phyloP scores from a whole-genome alignment of 2,329 filamentous ascomycete genomes.

The Ophiostoma sp. region DNA sequence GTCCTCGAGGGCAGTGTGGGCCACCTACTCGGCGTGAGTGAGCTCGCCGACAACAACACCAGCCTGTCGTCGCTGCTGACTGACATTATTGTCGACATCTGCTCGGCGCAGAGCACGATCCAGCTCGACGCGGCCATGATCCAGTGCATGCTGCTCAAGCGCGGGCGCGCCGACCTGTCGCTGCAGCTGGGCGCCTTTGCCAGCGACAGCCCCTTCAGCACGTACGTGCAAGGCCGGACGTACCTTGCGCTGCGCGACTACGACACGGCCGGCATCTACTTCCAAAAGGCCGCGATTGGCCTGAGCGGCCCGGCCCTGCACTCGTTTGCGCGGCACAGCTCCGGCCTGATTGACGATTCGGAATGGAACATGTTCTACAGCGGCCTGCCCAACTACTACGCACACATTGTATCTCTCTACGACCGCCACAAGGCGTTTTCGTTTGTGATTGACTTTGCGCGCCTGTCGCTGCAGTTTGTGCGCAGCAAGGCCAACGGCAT shows the following conservation, averaged over 20 bases:
- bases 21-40: slow-evolving; percentile 62
- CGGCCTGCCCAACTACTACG: slow-evolving; percentile 78
- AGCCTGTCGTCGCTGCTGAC: slow-evolving; percentile 57
- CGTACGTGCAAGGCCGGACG: slow-evolving; percentile 80
- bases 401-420: slow-evolving; percentile 77
- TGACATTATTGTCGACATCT: slow-evolving; percentile 61
- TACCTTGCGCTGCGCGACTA: slow-evolving; percentile 69
- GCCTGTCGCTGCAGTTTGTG: slow-evolving; percentile 64
- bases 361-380: slow-evolving; percentile 65
- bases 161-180: slow-evolving; percentile 56
- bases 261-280: slow-evolving; percentile 65
- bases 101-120: slow-evolving; percentile 59
- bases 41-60: slow-evolving; percentile 40
- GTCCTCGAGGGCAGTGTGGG: slow-evolving; percentile 56
- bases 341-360: slow-evolving; percentile 66
- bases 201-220: slow-evolving; percentile 57
- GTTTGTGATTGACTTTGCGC: slow-evolving; percentile 78
- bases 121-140: slow-evolving; percentile 57
- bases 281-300: slow-evolving; percentile 76
- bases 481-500: slow-evolving; percentile 21
- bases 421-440: slow-evolving; percentile 72
- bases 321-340: slow-evolving; percentile 48
- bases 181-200: slow-evolving; percentile 53
- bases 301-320: slow-evolving; percentile 53
- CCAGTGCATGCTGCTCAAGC: slow-evolving; percentile 57